Evolutionary conservation across 2,329 filamentous ascomycete genomes (phyloP), one percentile per base, ranked within the genome.

Genomic region (Penicillium sp.): DNA sequence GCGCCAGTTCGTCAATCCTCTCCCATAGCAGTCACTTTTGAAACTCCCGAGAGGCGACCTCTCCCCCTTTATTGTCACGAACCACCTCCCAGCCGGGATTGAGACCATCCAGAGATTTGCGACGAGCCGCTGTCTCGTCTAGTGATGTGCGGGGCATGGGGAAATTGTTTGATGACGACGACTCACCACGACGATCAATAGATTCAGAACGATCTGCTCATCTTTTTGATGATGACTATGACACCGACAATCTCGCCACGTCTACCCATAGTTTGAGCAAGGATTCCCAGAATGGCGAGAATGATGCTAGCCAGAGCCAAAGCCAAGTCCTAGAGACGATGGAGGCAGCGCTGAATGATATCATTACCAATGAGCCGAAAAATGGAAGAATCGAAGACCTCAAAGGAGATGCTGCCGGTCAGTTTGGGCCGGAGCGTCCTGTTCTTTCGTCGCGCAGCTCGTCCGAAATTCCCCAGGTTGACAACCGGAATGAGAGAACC

Each of bases 271-370:
- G 92, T 64, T 78, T 96, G 9, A 90, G 93, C 23, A 87, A 88
- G 47, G 89, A 91, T 42, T 79, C 78, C n/a, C 81, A 83, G 10
- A 81, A 81, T 57, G 81, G 73, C 13, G 79, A 82, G 47, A 73
- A 72, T 48, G 77, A 78, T 10, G 75, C 81, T 23, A 79, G 89
- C 5, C 89, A 96, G 68, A 80, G 89, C 6, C 89, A 96, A 68
- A 89, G 84, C 0, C 84, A 88, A 59, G 89, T 97, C 29, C 92
- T 99, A 6, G 86, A 96, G 75, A 93, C 91, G 4, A 93, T 99
- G 84, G 93, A 97, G 72, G 86, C 90, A 63, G 94, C 93, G 17
- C 81, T 99, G 49, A 96, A 89, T 63, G 90, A 93, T 62, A 99
- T 99, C 61, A 89, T 99, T 80, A 91, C 91, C 64, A 87, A 92